Evolutionary conservation across 768 basidiomycete species (phyloP), one percentile per base, ranked within the genome.

Genomic region (Mrakia frigida): DNA sequence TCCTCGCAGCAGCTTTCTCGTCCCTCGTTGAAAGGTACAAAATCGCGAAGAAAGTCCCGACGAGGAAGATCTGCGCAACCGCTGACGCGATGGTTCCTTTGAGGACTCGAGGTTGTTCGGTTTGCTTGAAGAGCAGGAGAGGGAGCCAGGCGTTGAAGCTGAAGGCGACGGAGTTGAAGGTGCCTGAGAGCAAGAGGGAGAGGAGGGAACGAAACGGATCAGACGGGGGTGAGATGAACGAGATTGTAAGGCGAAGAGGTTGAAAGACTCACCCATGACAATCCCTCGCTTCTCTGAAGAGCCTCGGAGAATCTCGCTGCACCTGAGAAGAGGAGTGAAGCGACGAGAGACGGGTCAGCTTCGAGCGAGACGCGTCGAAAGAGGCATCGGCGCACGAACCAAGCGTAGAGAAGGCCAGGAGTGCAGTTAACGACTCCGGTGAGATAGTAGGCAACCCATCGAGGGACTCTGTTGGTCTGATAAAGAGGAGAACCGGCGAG

Each of bases 141-240:
- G 70, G 70, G 41, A 71, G 70, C 70, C 70, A 71, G 28, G 70
- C 70, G 70, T 71, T 71, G 53, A 71, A 71, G 9, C 9, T 13
- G n/a, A 71, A 53, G 25, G 52, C 52, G 18, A n/a, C 25, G 52
- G 52, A 21, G 21, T 53, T 53, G 52, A 53, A 53, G 16, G 21
- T 23, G 6, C 21, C 46, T 56, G 70, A 41, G 28, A 53, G 70
- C 18, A 53, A 1, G 6, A 33, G 13, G 23, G 53, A 18, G 35
- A 52, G 41, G 21, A 9, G 43, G 43, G 43, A 46, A 18, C 9
- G 43, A 46, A 46, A 18, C 43, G 43, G 18, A 46, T 9, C 9
- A 46, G 52, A 2, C 52, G 52, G 18, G 7, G 25, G 16, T 21
- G 13, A 53, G 52, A 18, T 23, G 18, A 53, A n/a, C 18, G 52